Percentiles rank a stretch among this genome's conserved stretches.
phyloP scores from a whole-genome alignment of 495 filamentous ascomycete species.

The Cenococcum geophilum region DNA sequence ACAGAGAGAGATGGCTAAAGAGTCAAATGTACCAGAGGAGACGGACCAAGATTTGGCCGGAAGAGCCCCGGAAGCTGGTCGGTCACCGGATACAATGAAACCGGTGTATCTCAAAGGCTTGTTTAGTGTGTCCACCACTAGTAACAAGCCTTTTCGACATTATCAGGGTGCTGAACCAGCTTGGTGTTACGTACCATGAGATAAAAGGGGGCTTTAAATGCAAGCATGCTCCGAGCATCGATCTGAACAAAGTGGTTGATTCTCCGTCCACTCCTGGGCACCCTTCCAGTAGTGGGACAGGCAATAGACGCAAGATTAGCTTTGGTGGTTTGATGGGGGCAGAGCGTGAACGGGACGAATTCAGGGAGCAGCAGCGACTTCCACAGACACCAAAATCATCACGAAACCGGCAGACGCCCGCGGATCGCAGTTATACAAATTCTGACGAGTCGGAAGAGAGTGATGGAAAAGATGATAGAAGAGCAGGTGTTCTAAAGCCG shows the following conservation, averaged over 20 bases:
- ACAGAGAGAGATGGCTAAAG: conserved; percentile 57
- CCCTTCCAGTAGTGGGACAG: conserved; percentile 35
- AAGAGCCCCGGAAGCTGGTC: conserved; percentile 31
- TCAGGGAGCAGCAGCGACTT: conserved; percentile 47
- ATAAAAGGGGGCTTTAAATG: conserved; percentile 93
- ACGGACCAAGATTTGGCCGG: conserved; percentile 59
- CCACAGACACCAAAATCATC: conserved; percentile 42
- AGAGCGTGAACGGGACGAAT: conserved; percentile 56
- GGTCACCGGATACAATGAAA: conserved; percentile 64
- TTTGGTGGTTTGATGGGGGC: conserved; percentile 63
- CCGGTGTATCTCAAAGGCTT: conserved; percentile 96
- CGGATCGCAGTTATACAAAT: conserved; percentile 68
- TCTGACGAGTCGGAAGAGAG: conserved; percentile 75
- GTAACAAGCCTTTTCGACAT: conserved; percentile 90
- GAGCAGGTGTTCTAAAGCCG: conserved; percentile 36
- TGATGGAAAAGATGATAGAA: conserved; percentile 41
- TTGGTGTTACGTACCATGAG: conserved; percentile 84
- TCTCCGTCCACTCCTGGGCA: conserved; percentile 38
- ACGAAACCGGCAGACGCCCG: conserved; percentile 25
- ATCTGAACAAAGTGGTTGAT: conserved; percentile 59
- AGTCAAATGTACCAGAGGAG: conserved; percentile 73
- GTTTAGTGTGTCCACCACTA: conserved; percentile 96
- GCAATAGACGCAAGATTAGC: conserved; percentile 72
- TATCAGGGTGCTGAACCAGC: conserved; percentile 78
- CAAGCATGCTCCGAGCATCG: conserved; percentile 80